phyloP scores from a whole-genome alignment of 768 basidiomycete species.

The Collybia nuda region DNA sequence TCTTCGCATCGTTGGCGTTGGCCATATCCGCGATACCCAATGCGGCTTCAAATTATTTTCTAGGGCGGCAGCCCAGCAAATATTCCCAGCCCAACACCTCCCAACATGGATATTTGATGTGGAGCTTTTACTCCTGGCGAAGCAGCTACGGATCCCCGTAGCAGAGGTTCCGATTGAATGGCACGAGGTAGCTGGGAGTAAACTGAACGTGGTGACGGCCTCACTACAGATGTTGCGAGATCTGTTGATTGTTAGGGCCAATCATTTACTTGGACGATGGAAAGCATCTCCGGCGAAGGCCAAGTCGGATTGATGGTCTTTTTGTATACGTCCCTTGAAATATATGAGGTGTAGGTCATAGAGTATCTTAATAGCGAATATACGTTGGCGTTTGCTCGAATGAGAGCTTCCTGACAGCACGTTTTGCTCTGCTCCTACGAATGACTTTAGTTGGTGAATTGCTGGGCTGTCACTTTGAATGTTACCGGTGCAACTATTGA shows the following conservation, averaged over 20 bases:
- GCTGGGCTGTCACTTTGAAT: too few species aligned
- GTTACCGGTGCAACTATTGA: too few species aligned
- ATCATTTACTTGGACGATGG: slow-evolving; percentile 82
- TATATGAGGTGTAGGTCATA: neutral
- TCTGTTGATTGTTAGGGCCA: slow-evolving; percentile 78
- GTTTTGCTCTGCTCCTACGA: neutral
- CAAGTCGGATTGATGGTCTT: slow-evolving; percentile 14
- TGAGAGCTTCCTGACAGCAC: too few species aligned
- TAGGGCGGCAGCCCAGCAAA: slow-evolving; percentile 71
- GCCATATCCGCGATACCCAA: slow-evolving; percentile 91
- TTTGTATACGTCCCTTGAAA: neutral
- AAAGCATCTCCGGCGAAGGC: slow-evolving; percentile 25
- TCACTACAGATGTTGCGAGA: slow-evolving; percentile 90
- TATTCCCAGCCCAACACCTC: slow-evolving; percentile 88
- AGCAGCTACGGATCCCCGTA: slow-evolving; percentile 75
- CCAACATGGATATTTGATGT: slow-evolving; percentile 97
- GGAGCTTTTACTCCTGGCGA: slow-evolving; percentile 84
- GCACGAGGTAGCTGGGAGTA: slow-evolving; percentile 94
- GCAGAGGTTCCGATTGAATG: slow-evolving; percentile 87
- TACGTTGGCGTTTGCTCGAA: neutral
- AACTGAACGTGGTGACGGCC: slow-evolving; percentile 82
- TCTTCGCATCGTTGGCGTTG: slow-evolving; percentile 85
- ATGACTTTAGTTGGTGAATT: neutral
- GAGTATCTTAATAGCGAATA: neutral
- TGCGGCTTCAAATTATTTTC: slow-evolving; percentile 98